These are phyloP conservation scores for Coemansia pectinata DNA, from an alignment of 192 early-diverging fungal species.

Conservation along the genomic window DNA sequence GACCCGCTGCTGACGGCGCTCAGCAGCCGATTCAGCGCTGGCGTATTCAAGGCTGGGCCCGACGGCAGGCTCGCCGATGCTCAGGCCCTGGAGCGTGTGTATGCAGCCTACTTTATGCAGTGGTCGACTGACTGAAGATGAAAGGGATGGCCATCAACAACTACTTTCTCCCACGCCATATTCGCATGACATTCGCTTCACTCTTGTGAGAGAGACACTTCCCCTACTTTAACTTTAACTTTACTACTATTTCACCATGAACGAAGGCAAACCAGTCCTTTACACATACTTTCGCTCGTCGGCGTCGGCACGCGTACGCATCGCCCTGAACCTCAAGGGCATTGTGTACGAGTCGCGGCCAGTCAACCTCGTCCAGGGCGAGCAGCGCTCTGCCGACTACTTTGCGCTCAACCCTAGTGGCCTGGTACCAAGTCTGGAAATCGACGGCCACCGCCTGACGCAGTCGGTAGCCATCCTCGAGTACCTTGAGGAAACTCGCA, in stretches of 20 bases:
- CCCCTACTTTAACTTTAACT: neutral
- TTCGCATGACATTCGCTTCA: too few species aligned
- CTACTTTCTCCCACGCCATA: neutral
- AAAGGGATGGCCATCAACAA: neutral
- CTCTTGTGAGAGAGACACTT: neutral
- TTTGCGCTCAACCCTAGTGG: slow-evolving; percentile 64
- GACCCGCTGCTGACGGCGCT: slow-evolving; percentile 36
- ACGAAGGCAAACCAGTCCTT: slow-evolving; percentile 51
- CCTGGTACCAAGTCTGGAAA: slow-evolving; percentile 68
- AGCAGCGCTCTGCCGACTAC: slow-evolving; percentile 68
- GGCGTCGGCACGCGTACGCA: slow-evolving; percentile 73
- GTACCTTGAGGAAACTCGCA: slow-evolving; percentile 80
- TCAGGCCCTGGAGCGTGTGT: slow-evolving; percentile 31
- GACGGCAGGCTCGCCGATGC: slow-evolving; percentile 33
- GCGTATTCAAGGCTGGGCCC: slow-evolving; percentile 33
- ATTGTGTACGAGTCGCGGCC: slow-evolving; percentile 65
- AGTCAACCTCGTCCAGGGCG: slow-evolving; percentile 73
- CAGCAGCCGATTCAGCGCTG: slow-evolving; percentile 33
- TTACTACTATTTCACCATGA: neutral
- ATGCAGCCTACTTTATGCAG: slow-evolving; percentile 43
- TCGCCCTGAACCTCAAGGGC: slow-evolving; percentile 74
- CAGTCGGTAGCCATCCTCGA: slow-evolving; percentile 86
- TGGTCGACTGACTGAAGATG: slow-evolving; percentile 10
- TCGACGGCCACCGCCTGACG: slow-evolving; percentile 57
- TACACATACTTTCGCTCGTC: slow-evolving; percentile 81